A percentile compares a stretch with the other conserved stretches of the same genome.
phyloP scores from a whole-genome alignment of 306 rosid species.

The Geum urbanum region DNA sequence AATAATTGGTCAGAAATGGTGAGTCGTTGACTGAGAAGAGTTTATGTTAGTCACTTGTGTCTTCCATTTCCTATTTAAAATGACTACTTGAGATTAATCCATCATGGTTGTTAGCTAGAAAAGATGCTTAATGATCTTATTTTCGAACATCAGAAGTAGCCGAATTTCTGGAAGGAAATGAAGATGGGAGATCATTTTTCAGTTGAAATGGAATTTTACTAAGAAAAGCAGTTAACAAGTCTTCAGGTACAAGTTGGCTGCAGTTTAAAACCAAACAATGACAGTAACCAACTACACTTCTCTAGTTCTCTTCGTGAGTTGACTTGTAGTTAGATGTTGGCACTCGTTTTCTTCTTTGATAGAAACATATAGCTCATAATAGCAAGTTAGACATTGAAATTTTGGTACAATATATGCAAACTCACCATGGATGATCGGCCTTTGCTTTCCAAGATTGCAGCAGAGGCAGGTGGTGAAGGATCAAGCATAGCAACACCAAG shows the following conservation, averaged over 20 bases:
- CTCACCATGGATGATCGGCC: constrained; percentile 40
- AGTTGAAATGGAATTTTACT: not conserved
- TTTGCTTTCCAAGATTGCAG: constrained; percentile 27
- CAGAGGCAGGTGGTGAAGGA: constrained; percentile 16
- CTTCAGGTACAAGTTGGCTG: not conserved
- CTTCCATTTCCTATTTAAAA: not conserved
- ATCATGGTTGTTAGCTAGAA: not conserved
- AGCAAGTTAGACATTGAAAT: not conserved
- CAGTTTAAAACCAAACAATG: not conserved
- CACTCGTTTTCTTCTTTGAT: not conserved
- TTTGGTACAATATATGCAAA: constrained; percentile 1
- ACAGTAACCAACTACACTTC: constrained; percentile 1
- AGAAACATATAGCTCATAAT: not conserved
- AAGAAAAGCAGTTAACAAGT: not conserved
- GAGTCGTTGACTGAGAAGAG: not conserved
- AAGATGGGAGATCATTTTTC: too few relatives aligned
- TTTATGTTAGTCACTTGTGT: not conserved
- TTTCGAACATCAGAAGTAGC: too few relatives aligned
- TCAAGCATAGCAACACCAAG: constrained; percentile 24
- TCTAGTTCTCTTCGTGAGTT: not conserved
- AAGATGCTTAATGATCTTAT: not conserved
- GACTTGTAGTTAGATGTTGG: constrained; percentile 23
- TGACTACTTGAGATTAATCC: not conserved
- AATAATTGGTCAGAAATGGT: not conserved
- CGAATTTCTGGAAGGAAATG: too few relatives aligned